Evolutionary conservation across 805 yeast species (phyloP).

Genomic region (Barnettozyma californica): DNA sequence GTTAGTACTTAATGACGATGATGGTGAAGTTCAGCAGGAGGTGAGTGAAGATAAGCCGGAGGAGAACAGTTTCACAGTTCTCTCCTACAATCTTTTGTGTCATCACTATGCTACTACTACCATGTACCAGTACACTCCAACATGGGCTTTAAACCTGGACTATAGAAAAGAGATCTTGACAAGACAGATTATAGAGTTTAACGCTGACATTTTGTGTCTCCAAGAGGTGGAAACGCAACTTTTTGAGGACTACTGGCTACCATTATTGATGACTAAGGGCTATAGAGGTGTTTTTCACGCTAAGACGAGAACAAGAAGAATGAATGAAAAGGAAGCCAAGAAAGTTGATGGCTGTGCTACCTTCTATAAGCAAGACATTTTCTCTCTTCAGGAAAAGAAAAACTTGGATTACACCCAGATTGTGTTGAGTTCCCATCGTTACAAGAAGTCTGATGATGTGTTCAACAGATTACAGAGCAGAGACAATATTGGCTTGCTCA

Average conservation of each 20-base stretch:
- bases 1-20: conserved; percentile 74
- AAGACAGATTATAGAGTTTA: conserved; percentile 59
- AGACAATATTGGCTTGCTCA: conserved; percentile 83
- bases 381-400: conserved; percentile 64
- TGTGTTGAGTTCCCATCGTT: conserved; percentile 76
- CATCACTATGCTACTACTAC: conserved; percentile 92
- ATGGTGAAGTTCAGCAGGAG: conserved; percentile 41
- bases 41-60: conserved; percentile 25
- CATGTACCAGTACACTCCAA: conserved; percentile 90
- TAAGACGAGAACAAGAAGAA: conserved; percentile 89
- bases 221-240: conserved; percentile 93
- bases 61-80: conserved; percentile 57
- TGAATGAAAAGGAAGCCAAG: conserved; percentile 72
- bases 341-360: conserved; percentile 99
- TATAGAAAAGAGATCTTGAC: conserved; percentile 75
- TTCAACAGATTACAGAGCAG: conserved; percentile 94
- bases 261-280: conserved; percentile 64
- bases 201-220: conserved; percentile 79
- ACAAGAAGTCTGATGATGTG: conserved; percentile 89
- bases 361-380: conserved; percentile 66
- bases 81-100: conserved; percentile 89
- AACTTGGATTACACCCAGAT: conserved; percentile 78
- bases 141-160: conserved; percentile 96
- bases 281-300: conserved; percentile 79
- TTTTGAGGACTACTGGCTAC: conserved; percentile 82